Conservation (phyloP, 768 basidiomycete species). For the Tulasnella sp. region DNA sequence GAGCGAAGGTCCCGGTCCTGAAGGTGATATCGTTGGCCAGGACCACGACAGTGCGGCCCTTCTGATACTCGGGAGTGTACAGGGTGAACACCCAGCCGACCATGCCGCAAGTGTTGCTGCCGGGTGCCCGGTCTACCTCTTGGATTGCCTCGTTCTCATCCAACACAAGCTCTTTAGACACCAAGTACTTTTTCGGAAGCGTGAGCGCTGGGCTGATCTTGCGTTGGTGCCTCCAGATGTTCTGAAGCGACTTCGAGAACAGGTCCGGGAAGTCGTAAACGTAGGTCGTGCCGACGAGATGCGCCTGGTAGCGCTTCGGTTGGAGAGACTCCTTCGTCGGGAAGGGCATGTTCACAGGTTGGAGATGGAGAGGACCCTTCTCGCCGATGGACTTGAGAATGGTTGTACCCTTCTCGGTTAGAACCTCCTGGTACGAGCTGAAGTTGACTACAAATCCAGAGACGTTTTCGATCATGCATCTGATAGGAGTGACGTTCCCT, state of each 20-base stretch:
- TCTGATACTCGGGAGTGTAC: conserved; percentile 82
- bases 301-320: conserved; percentile 97
- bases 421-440: conserved; percentile 96
- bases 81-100: conserved; percentile 95
- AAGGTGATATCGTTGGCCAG: conserved; percentile 98
- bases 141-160: conserved; percentile 87
- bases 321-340: conserved; percentile 97
- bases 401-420: conserved; percentile 87
- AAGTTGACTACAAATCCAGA: conserved; percentile 98
- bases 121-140: conserved; percentile 85
- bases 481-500: conserved; percentile 90
- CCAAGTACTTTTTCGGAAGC: conserved; percentile 65
- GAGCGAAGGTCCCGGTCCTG: conserved; percentile 97
- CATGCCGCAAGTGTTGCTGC: conserved; percentile 95
- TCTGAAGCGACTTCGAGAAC: conserved; percentile 92
- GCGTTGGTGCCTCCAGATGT: conserved; percentile 75
- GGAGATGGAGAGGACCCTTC: conserved; percentile 91
- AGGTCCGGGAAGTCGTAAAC: conserved; percentile 99
- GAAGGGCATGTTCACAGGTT: conserved; percentile 87
- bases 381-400: conserved; percentile 98
- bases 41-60: conserved; percentile 76
- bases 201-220: conserved; percentile 51
- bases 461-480: conserved; percentile 96
- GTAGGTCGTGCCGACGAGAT: conserved; percentile 95
- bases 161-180: conserved; percentile 81